Percentiles rank a stretch among this genome's conserved stretches.
Evolutionary conservation across 192 early-diverging fungal genomes (phyloP).

Genomic region (Lunasporangiospora selenospora): DNA sequence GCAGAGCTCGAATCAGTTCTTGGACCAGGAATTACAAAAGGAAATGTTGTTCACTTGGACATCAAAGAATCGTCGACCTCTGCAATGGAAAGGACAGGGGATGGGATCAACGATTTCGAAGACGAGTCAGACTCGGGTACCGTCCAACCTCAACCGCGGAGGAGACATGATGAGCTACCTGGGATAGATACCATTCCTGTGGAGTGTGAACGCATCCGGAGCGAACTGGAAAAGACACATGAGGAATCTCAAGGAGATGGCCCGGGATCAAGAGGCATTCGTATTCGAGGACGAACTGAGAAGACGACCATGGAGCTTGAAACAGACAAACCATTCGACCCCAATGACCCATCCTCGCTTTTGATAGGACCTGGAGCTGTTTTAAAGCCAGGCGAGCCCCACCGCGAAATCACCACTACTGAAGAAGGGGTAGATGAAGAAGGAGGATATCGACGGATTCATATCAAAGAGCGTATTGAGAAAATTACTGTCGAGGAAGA

Average conservation of each 20-base stretch:
- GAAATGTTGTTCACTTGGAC: conserved; percentile 31
- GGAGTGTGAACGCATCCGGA: too few relatives aligned
- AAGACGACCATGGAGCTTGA: background rate
- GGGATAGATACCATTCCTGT: too few relatives aligned
- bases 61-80: conserved; percentile 29
- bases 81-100: conserved; percentile 14
- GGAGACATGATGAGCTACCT: too few relatives aligned
- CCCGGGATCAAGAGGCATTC: conserved; percentile 1
- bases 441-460: conserved; percentile 11
- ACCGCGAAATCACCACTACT: background rate
- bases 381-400: too few relatives aligned
- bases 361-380: too few relatives aligned
- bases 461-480: conserved; percentile 12
- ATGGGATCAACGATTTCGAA: conserved; percentile 27
- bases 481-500: conserved; percentile 10
- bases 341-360: too few relatives aligned
- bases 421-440: conserved; percentile 1
- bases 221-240: too few relatives aligned
- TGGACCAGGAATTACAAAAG: background rate
- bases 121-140: conserved; percentile 1
- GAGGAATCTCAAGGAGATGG: background rate
- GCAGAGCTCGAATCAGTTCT: conserved; percentile 20
- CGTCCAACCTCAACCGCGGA: too few relatives aligned
- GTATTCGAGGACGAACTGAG: conserved; percentile 1
- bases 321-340: too few relatives aligned